phyloP scores from a whole-genome alignment of 495 filamentous ascomycete species.

The Penicillium atrosanguineum region DNA sequence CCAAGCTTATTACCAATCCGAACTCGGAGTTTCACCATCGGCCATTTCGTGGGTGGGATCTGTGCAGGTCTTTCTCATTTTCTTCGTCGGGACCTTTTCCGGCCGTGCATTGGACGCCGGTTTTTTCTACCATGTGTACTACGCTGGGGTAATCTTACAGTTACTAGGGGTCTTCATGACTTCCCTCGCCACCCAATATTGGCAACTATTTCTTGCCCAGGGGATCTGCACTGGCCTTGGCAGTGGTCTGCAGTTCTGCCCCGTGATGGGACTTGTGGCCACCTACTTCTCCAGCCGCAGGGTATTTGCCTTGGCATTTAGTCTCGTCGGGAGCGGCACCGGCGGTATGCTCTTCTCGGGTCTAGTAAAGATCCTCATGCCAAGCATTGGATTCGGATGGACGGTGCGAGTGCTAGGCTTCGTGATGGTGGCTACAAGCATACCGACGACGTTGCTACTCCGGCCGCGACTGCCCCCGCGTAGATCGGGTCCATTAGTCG shows the following conservation, averaged over 20 bases:
- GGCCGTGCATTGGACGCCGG: constrained; percentile 60
- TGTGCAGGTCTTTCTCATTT: constrained; percentile 56
- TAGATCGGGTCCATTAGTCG: constrained; percentile 53
- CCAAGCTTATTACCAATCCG: too few species aligned
- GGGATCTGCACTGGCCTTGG: neutral
- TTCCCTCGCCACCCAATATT: too few species aligned
- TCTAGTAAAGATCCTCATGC: neutral
- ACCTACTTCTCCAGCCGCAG: too few species aligned
- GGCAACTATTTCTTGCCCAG: neutral
- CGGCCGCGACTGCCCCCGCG: constrained; percentile 49
- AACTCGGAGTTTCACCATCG: too few species aligned
- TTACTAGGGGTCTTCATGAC: too few species aligned
- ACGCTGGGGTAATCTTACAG: too few species aligned
- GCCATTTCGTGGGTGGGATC: constrained; percentile 46
- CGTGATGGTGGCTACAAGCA: constrained; percentile 47
- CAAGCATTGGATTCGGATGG: constrained; percentile 63
- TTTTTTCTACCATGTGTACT: constrained; percentile 4
- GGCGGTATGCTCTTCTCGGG: too few species aligned
- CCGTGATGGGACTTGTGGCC: too few species aligned
- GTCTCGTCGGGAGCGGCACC: too few species aligned
- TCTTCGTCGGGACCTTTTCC: constrained; percentile 50
- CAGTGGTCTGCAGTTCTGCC: neutral
- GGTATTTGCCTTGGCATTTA: too few species aligned
- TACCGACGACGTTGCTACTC: too few species aligned
- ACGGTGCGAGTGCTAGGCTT: constrained; percentile 64